These are phyloP conservation scores for Xerocomellus intermedius DNA, from an alignment of 768 basidiomycete species.

Conservation along the genomic window DNA sequence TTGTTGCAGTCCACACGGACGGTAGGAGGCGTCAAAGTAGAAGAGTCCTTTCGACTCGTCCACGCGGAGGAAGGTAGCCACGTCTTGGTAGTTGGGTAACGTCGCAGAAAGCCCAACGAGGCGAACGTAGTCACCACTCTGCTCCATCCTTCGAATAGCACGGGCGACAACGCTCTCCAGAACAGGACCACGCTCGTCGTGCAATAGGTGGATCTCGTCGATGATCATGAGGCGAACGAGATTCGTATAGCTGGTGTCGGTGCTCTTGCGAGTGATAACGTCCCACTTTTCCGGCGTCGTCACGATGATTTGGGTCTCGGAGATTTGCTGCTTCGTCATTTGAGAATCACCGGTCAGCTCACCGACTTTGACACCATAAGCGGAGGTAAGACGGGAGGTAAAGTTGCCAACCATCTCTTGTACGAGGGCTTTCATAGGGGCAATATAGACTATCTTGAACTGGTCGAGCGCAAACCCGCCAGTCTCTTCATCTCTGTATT, in stretches of 20 bases:
- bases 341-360: conserved; percentile 97
- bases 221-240: conserved; percentile 95
- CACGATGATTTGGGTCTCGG: conserved; percentile 97
- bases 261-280: conserved; percentile 97
- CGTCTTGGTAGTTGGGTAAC: conserved; percentile 97
- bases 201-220: conserved; percentile 96
- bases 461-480: conserved; percentile 80
- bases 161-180: conserved; percentile 88
- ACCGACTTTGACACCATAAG: conserved; percentile 80
- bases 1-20: conserved; percentile 93
- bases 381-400: conserved; percentile 57
- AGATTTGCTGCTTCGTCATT: conserved; percentile 96
- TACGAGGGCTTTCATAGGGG: conserved; percentile 98
- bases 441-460: conserved; percentile 97
- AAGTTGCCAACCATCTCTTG: conserved; percentile 99
- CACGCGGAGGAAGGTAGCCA: conserved; percentile 94
- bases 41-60: conserved; percentile 91
- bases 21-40: conserved; percentile 93
- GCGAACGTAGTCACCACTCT: conserved; percentile 89
- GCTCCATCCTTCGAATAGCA: conserved; percentile 91
- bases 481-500: conserved; percentile 80
- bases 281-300: conserved; percentile 99
- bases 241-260: conserved; percentile 95
- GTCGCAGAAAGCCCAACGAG: conserved; percentile 96
- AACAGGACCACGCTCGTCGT: conserved; percentile 97